Evolutionary conservation across 345 rosid species (phyloP).

Genomic region (Syzygium jambos): DNA sequence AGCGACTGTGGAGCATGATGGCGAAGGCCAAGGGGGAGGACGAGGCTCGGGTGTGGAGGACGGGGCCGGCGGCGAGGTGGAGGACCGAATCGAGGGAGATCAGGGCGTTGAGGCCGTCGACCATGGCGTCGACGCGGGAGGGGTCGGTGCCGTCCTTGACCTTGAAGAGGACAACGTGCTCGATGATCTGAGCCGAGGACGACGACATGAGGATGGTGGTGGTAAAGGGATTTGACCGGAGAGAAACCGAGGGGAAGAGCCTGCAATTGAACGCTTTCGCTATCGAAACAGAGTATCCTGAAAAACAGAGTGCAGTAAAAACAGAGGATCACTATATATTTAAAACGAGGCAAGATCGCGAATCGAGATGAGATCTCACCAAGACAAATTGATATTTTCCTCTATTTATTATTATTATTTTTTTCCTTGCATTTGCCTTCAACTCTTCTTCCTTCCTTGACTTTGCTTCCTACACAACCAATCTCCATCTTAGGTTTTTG

Average conservation of each 20-base stretch:
- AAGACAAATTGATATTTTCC: not conserved
- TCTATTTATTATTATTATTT: too few species aligned
- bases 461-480: not conserved
- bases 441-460: not conserved
- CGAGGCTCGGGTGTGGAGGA: constrained; percentile 23
- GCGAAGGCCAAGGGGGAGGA: constrained; percentile 40
- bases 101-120: constrained; percentile 45
- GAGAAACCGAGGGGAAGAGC: not conserved
- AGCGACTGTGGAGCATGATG: constrained; percentile 79
- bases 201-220: constrained; percentile 14
- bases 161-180: constrained; percentile 79
- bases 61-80: constrained; percentile 48
- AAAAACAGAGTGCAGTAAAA: not conserved
- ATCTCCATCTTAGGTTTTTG: not conserved
- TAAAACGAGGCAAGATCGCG: not conserved
- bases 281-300: not conserved
- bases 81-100: constrained; percentile 41
- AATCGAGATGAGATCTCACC: not conserved
- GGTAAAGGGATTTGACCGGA: not conserved
- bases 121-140: constrained; percentile 32
- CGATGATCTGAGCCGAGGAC: constrained; percentile 24
- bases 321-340: not conserved
- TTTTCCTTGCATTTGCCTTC: not conserved
- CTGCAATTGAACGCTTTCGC: not conserved
- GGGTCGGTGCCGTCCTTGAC: constrained; percentile 45